Base-by-base conservation (phyloP, 2,329 filamentous ascomycete species). In the Kalmusia sp. region DNA sequence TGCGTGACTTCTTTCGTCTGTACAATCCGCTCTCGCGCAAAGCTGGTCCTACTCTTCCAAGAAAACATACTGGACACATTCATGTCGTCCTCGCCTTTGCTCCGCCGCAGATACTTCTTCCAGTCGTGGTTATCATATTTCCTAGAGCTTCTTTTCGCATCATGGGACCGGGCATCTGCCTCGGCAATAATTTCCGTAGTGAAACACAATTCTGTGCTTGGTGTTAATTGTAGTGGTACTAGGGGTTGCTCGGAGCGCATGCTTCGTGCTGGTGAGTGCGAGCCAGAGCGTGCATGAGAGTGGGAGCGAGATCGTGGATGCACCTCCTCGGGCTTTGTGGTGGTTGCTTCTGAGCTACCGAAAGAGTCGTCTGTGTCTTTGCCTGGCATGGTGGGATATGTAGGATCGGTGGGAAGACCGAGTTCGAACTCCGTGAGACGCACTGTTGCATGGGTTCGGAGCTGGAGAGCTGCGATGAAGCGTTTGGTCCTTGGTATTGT, bases 401-500 rank as follows among this genome's bases (percentile, higher is more conserved):
- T 28, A n/a, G 44, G 44, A 2, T 43, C 33, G 35, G 52, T 53
- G 35, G 49, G 45, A 17, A 50, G 24, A 21, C 40, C 45, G 3
- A 57, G 41, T 48, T 57, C 54, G 21, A 50, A 57, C 3, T 49
- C 46, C 19, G 54, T 52, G 19, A 57, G 45, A 11, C 48, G 46
- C 34, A 51, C 50, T 12, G 50, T 52, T 5, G 54, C 48, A 25
- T 57, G 49, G 22, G 44, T 52, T 24, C 49, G 45, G 12, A 47
- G 33, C 33, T 57, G 50, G 4, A 57, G 49, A 8, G 54, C 54
- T 12, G 51, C 34, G 14, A 57, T 57, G 41, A 57, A 57, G 12
- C 50, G 49, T 21, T 57, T 57, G 24, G 54, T 57, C 6, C 54
- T 44, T 2, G 54, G 54, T n/a, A 53, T 17, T 12, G 54, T 57